Evolutionary conservation across 108 stramenopile species (phyloP).

Genomic region (Parietichytrium sp.): DNA sequence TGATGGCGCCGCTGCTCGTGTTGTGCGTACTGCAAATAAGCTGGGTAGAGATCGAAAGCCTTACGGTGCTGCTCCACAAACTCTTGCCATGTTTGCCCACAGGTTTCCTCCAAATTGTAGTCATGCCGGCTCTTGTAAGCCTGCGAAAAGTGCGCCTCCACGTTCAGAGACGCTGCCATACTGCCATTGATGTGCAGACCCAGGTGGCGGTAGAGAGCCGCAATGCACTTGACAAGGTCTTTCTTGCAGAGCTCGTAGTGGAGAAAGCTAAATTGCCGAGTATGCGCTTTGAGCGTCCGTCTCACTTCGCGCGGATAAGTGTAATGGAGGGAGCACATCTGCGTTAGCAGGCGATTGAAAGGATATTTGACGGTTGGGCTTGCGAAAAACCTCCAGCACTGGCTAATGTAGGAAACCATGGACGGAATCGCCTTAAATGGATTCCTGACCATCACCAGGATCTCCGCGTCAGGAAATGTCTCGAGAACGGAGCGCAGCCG

Average conservation of each 20-base stretch:
- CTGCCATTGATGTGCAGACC: slow-evolving; percentile 5
- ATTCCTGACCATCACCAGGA: slow-evolving; percentile 41
- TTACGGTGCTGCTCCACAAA: neutral
- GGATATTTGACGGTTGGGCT: slow-evolving; percentile 9
- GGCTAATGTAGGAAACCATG: slow-evolving; percentile 43
- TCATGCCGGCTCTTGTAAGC: neutral
- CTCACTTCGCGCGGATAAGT: neutral
- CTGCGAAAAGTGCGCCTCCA: neutral
- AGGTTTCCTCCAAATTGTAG: neutral
- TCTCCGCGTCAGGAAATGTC: slow-evolving; percentile 40
- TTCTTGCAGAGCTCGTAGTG: slow-evolving; percentile 29
- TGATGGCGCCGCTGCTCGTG: no score
- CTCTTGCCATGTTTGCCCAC: neutral
- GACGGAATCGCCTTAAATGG: slow-evolving; percentile 43
- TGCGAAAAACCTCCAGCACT: neutral
- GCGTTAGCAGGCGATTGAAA: neutral
- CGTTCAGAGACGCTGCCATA: slow-evolving; percentile 24
- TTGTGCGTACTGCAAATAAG: no score
- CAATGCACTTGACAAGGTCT: slow-evolving; percentile 27
- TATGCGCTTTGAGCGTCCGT: no score
- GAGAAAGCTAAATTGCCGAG: slow-evolving; percentile 23
- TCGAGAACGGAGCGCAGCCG: slow-evolving; percentile 13
- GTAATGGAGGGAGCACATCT: slow-evolving; percentile 34
- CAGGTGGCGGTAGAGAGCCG: slow-evolving; percentile 17
- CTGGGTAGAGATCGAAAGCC: slow-evolving; percentile 13